Evolutionary conservation across 2,329 filamentous ascomycete genomes (phyloP), one percentile per base, ranked within the genome.

Genomic region (Ascochyta rabiei): DNA sequence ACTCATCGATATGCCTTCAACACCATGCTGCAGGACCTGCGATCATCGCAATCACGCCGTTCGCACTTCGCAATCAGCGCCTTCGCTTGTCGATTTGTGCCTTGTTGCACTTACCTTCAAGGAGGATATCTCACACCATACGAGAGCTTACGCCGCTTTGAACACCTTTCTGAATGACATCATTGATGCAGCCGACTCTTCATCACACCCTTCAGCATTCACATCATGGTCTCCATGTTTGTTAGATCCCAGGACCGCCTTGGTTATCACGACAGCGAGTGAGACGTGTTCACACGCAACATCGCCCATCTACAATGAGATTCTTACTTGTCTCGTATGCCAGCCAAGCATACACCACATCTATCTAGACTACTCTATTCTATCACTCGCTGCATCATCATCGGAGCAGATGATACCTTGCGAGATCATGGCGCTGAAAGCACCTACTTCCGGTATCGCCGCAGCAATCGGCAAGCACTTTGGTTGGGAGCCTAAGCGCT

Each of bases 171-270:
- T 71, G 13, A 68, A 69, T 49, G 61, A 70, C 52, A 70, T 70
- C 43, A 58, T 61, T 44, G 68, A 71, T 38, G 54, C 57, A 15
- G 59, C 58, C 12, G 62, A 70, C 23, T 63, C 61, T 7, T 57
- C 60, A 9, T 57, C 61, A 30, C 63, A 66, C 45, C 65, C 63
- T 2, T 59, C 65, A 13, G 56, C 55, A 8, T 72, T 70, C 52
- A 72, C 68, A 3, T 47, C 56, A 8, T 72, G 69, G 68, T 70
- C 69, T 4, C 67, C 63, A 8, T 69, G 63, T 48, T 42, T 62
- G 6, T 47, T 48, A 1, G 44, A 70, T 18, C 49, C 62, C 2
- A 57, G 49, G 6, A 58, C 47, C 4, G 63, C 54, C 38, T 55
- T 65, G 13, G 60, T 72, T 6, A 16, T 72, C 18, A 68, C 67